Evolutionary conservation across 2,329 filamentous ascomycete species (phyloP), one percentile per base, ranked within the genome.

Genomic region (Beauveria rudraprayagi): DNA sequence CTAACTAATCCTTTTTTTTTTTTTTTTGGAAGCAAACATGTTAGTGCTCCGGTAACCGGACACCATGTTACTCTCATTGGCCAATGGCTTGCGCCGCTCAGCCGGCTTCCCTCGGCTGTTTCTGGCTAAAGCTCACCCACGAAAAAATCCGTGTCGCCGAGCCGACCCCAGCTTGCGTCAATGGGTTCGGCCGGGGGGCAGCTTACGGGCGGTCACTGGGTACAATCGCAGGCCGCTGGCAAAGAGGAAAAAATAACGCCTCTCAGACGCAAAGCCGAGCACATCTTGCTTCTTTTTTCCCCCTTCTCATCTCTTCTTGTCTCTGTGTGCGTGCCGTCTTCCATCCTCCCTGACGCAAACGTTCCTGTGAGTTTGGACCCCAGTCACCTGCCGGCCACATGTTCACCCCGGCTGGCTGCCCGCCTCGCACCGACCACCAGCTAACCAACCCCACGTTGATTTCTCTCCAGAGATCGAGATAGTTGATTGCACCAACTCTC

Each of bases 41-140:
- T 37, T 16, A 6, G 11, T 11, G 34, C 34, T 37, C 34, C 34
- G 34, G 34, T 24, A 7, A 28, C 43, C 41, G 41, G 48, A 19
- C 51, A 48, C 46, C 19, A 50, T 34, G 44, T 16, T 5, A 19
- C 28, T 16, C 14, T 22, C 46, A 61, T 61, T 61, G 60, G 47
- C 60, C 60, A 61, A 61, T 61, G 22, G 47, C 54, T 47, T 30
- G 54, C 40, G 24, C 46, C 47, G 60, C 50, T 57, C 46, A 53
- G 28, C 60, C 60, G 60, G 60, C 54, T 61, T 61, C 60, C 60
- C 60, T 61, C 60, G 60, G 60, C 60, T 61, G 60, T 61, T 28
- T 60, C 58, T 60, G 58, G 50, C 50, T 60, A 46, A 44, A 37
- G 24, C 56, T 47, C 19, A 11, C 43, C 60, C 26, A 56, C n/a